A percentile compares a stretch with the other conserved stretches of the same genome.
Evolutionary conservation across 768 basidiomycete species (phyloP).

Genomic region (Leccinum aurantiacum): DNA sequence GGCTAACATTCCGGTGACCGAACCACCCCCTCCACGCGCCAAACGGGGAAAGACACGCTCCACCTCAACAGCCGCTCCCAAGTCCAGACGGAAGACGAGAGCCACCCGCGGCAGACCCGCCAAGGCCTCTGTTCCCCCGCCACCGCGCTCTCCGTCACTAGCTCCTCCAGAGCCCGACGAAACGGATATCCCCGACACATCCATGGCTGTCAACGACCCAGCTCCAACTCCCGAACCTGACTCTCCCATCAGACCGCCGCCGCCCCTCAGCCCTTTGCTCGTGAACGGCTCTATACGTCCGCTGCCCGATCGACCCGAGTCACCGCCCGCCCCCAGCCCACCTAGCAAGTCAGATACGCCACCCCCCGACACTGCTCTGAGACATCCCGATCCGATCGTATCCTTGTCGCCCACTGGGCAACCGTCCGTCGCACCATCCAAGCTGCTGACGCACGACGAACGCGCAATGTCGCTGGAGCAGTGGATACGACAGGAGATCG

Average conservation of each 20-base stretch:
- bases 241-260: background rate
- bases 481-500: slow-evolving; percentile 78
- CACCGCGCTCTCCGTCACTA: slow-evolving; percentile 18
- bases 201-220: slow-evolving; percentile 2
- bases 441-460: slow-evolving; percentile 44
- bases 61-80: slow-evolving; percentile 22
- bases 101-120: slow-evolving; percentile 22
- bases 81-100: slow-evolving; percentile 26
- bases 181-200: background rate
- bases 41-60: slow-evolving; percentile 22
- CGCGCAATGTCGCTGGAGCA: slow-evolving; percentile 80
- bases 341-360: background rate
- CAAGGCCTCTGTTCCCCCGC: slow-evolving; percentile 16
- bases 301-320: background rate
- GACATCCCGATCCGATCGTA: slow-evolving; percentile 12
- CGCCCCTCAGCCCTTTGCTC: background rate
- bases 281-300: slow-evolving; percentile 1
- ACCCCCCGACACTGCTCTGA: background rate
- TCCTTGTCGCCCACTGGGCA: slow-evolving; percentile 14
- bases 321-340: background rate
- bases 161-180: background rate
- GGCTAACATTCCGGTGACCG: slow-evolving; percentile 11
- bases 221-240: background rate
- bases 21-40: slow-evolving; percentile 13
- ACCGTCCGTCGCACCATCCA: slow-evolving; percentile 14